Percentiles rank a stretch among this genome's conserved stretches.
Conservation (phyloP, 441 rosid genomes). For the Croton laevigatus region DNA sequence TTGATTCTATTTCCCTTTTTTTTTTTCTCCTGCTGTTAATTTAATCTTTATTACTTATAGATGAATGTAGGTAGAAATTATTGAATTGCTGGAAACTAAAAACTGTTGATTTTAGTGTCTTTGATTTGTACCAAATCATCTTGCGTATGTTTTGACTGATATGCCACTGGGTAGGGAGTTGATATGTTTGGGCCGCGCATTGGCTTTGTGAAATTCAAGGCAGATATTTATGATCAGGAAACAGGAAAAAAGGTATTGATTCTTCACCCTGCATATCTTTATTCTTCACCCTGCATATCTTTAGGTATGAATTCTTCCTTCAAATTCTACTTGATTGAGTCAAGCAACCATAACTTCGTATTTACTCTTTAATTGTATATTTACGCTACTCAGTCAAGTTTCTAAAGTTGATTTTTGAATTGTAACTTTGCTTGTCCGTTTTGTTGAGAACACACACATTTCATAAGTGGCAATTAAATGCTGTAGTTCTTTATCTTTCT, state of each 20-base stretch:
- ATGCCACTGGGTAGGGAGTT: slow-evolving; percentile 53
- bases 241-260: slow-evolving; percentile 66
- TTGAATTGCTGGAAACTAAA: neutral
- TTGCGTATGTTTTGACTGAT: slow-evolving; percentile 5
- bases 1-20: too few relatives aligned
- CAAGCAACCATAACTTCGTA: neutral
- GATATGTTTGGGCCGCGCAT: slow-evolving; percentile 82
- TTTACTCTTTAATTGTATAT: neutral
- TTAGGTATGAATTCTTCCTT: neutral
- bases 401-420: neutral
- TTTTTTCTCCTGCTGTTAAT: neutral
- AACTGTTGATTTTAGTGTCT: neutral
- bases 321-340: neutral
- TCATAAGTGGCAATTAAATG: neutral
- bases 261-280: slow-evolving; percentile 22
- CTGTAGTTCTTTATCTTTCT: slow-evolving; percentile 13
- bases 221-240: slow-evolving; percentile 58
- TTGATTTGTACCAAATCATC: neutral
- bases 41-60: neutral
- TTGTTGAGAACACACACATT: neutral
- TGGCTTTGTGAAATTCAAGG: slow-evolving; percentile 88
- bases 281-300: slow-evolving; percentile 22
- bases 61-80: neutral
- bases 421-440: neutral
- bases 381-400: neutral